Conservation (phyloP, 495 filamentous ascomycete species). For the Ramalina intermedia region DNA sequence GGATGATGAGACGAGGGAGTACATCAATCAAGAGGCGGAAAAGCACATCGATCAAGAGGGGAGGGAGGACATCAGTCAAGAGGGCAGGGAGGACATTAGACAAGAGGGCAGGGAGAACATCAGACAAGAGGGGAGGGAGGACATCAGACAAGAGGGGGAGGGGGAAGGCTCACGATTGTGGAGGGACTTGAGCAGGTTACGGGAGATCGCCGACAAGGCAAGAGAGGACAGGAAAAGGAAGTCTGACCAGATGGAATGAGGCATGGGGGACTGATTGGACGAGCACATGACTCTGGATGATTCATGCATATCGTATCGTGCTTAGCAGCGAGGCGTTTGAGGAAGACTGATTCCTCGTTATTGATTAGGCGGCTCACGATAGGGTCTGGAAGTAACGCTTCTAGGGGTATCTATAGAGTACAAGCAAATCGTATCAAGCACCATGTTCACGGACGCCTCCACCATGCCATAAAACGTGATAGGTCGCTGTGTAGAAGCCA, state of each 20-base stretch:
- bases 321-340: slow-evolving; percentile 14
- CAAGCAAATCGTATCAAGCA: neutral
- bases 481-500: neutral
- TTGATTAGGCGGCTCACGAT: no score
- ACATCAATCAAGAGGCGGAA: no score
- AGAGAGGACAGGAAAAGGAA: neutral
- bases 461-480: neutral
- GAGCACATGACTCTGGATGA: no score
- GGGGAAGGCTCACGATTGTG: slow-evolving; percentile 25
- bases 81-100: neutral
- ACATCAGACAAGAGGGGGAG: neutral
- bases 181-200: slow-evolving; percentile 47
- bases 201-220: slow-evolving; percentile 43
- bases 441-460: neutral
- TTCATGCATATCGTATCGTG: no score
- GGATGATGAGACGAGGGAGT: no score
- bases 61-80: neutral
- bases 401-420: slow-evolving; percentile 6
- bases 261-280: no score
- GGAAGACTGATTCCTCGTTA: slow-evolving; percentile 22
- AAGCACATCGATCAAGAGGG: neutral
- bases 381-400: slow-evolving; percentile 2
- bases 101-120: neutral
- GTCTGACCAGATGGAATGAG: no score
- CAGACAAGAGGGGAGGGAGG: neutral